Evolutionary conservation across 2,329 filamentous ascomycete genomes (phyloP).

Genomic region (Pestalotiopsis sp.): DNA sequence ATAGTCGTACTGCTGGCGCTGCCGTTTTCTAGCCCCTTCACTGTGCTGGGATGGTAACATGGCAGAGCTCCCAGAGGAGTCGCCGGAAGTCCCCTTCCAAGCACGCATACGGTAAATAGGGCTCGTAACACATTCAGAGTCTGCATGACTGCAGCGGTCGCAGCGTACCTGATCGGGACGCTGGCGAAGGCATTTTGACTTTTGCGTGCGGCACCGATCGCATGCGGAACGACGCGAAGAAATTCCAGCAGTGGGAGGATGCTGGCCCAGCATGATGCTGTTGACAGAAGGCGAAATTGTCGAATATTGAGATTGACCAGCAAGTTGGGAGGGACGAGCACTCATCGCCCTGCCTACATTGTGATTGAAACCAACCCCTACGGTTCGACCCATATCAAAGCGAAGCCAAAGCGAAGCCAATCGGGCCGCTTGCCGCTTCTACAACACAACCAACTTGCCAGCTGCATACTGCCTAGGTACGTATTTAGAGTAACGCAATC

Average conservation of each 20-base stretch:
- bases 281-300: background rate
- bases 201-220: constrained; percentile 9
- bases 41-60: background rate
- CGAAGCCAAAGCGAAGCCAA: no score
- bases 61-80: background rate
- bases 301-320: background rate
- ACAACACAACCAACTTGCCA: no score
- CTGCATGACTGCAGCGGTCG: constrained; percentile 6
- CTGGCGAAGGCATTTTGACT: constrained; percentile 6
- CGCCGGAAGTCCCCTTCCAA: background rate
- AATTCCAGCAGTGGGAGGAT: background rate
- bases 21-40: background rate
- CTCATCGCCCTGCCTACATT: no score
- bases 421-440: no score
- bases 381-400: no score
- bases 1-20: background rate
- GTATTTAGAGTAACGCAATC: no score
- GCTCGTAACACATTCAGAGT: constrained; percentile 3
- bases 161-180: constrained; percentile 5
- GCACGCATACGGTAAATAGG: constrained; percentile 10
- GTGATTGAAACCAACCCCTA: no score
- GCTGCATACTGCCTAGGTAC: no score
- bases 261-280: background rate
- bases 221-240: constrained; percentile 9
- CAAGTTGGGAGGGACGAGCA: background rate